Evolutionary conservation across 176 grass and related monocot species (phyloP).

Genomic region (Oryza glumipatula): DNA sequence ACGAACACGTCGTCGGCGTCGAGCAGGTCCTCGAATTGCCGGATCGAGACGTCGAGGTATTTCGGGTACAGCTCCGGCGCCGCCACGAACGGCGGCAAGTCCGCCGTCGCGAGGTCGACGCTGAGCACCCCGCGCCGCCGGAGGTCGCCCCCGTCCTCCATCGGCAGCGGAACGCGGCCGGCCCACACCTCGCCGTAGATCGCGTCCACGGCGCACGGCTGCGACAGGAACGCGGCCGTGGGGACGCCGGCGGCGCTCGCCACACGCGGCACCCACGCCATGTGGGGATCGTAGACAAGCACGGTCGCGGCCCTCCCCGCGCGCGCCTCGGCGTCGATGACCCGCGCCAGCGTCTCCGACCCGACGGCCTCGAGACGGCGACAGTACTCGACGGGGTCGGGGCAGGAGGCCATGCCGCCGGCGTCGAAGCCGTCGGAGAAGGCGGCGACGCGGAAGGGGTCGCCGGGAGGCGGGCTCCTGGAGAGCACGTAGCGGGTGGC

Average conservation of each 20-base stretch:
- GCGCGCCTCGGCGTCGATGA: neutral
- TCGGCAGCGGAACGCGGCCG: neutral
- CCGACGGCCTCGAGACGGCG: slow-evolving; percentile 5
- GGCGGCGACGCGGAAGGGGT: slow-evolving; percentile 28
- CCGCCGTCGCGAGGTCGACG: neutral
- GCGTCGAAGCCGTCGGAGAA: slow-evolving; percentile 48
- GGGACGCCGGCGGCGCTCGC: neutral
- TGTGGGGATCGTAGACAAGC: slow-evolving; percentile 42
- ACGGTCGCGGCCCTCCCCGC: slow-evolving; percentile 17
- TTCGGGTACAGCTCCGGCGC: neutral
- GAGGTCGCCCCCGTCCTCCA: slow-evolving; percentile 2
- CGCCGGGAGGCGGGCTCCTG: neutral
- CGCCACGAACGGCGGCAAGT: slow-evolving; percentile 39
- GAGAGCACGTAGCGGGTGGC: slow-evolving; percentile 12
- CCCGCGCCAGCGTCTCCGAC: slow-evolving; percentile 13
- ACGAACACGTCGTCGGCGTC: slow-evolving; percentile 37
- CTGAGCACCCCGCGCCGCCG: neutral
- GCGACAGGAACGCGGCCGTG: slow-evolving; percentile 20
- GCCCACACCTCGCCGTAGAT: slow-evolving; percentile 44
- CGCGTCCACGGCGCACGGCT: neutral
- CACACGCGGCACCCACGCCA: neutral
- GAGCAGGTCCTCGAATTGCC: slow-evolving; percentile 29
- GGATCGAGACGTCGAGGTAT: neutral
- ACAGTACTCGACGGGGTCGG: neutral
- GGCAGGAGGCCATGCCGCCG: slow-evolving; percentile 4